Evolutionary conservation across 2,329 filamentous ascomycete species (phyloP), one percentile per base, ranked within the genome.

Genomic region (Macrophomina tecta): DNA sequence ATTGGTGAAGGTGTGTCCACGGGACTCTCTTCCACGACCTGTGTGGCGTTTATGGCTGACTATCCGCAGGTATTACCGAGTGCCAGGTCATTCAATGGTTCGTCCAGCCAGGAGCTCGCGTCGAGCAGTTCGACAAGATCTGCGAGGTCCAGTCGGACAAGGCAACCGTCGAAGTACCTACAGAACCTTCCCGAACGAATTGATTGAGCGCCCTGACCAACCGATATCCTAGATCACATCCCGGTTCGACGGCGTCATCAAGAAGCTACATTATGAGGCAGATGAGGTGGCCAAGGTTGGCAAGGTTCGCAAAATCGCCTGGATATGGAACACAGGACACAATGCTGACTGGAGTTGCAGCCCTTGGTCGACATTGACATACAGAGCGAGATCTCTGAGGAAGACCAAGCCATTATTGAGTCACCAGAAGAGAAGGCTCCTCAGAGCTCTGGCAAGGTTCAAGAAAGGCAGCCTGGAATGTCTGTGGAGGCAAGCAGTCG

Each of bases 81-180:
- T 97, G 95, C 76, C 95, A 99, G 80, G 92, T 99, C 75, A 98
- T 98, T 74, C 95, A 99, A 83, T 99, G 95, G 95, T 99, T 98
- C 78, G 94, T 99, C 71, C 91, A 97, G 81, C 93, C 96, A 60
- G 94, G 94, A 67, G 95, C 95, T 42, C 90, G 91, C 67, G 94
- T 99, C 73, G 94, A 99, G 82, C 94, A 99, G 82, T 99, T 97
- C 86, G 95, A 96, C 73, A 95, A 94, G 68, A 86, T 99, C 55
- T 99, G 95, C 81, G 95, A 99, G 82, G 96, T 99, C 52, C 95
- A 98, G 79, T 97, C 94, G 74, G 95, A 99, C 82, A 99, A 99
- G 80, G 95, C 95, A 30, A 85, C 86, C 61, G 85, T 86, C 58
- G 85, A 87, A 79, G 85, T 87, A 76, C 34, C 69, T 73, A 64